Base-by-base conservation (phyloP, 2,329 filamentous ascomycete species). In the Sclerotinia trifoliorum region DNA sequence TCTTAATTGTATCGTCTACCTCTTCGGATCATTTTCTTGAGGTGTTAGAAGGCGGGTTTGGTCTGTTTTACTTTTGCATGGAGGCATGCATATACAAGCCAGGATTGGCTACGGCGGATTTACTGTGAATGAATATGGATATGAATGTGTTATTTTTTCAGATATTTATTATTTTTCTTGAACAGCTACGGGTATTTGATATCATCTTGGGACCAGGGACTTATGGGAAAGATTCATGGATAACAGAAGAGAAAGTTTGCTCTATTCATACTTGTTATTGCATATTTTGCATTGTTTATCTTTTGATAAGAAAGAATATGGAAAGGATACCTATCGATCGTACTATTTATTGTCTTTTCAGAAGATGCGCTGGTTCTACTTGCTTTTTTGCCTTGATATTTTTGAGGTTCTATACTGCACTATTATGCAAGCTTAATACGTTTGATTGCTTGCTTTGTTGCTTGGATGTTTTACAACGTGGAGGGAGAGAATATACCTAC, bases 261-360 rank as follows among this genome's bases (percentile, higher is more conserved):
- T 61, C 46, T 62, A 39, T 19, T 61, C 51, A 62, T 32, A 61
- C 49, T 67, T 67, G 55, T 61, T 67, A 44, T 32, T 46, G 56
- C 48, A 62, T 62, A 46, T 29, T 65, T 52, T 15, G 39, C 39
- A 61, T 44, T 62, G 35, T 62, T 51, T 54, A 32, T 44, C n/a
- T 35, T 29, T 61, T 54, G 57, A 39, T 44, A 42, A 24, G 55
- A 62, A 51, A 65, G 29, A 52, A 46, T 46, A 44, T 52, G 56
- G 56, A 67, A 66, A 61, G 56, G 56, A 67, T 67, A 54, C 65
- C 65, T 67, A 39, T 66, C 35, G 46, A 24, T 42, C 56, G 35
- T 66, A 60, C 10, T 51, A 66, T 67, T 61, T 51, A 66, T 62
- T 61, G 52, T 67, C 51, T 66, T 61, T 54, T 61, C 61, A 32